A percentile compares a stretch with the other conserved stretches of the same genome.
phyloP scores from a whole-genome alignment of 768 basidiomycete species.

The Pleurotus sapidus region DNA sequence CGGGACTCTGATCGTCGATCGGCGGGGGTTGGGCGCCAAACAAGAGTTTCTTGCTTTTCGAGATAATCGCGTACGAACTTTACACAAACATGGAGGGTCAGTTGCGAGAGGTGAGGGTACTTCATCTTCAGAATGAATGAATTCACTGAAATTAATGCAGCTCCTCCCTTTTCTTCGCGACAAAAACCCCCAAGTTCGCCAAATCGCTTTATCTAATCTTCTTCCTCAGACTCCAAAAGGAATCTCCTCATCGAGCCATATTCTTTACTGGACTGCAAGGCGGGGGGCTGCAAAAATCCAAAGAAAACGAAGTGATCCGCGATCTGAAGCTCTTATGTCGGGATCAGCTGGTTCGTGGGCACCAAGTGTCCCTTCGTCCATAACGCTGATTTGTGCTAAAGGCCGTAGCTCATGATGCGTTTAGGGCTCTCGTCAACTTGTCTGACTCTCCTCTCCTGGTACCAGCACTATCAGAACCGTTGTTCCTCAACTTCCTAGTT shows the following conservation, averaged over 20 bases:
- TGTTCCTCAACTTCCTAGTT: constrained; percentile 78
- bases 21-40: no score
- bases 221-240: constrained; percentile 75
- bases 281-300: constrained; percentile 53
- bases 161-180: constrained; percentile 84
- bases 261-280: constrained; percentile 65
- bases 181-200: constrained; percentile 82
- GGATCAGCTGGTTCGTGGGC: constrained; percentile 70
- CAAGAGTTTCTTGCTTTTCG: no score
- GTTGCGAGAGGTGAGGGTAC: background rate
- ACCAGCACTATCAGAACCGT: constrained; percentile 60
- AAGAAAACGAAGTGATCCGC: constrained; percentile 67
- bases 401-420: constrained; percentile 92
- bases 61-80: no score
- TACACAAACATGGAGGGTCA: background rate
- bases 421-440: constrained; percentile 90
- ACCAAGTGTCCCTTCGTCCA: background rate
- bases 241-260: constrained; percentile 67
- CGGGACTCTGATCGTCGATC: no score
- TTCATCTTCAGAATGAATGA: background rate
- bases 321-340: constrained; percentile 86
- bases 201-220: constrained; percentile 82
- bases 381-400: constrained; percentile 27
- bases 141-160: constrained; percentile 30
- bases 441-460: constrained; percentile 78